Conservation (phyloP, 305 asterid species). For the Fraxinus latifolia region DNA sequence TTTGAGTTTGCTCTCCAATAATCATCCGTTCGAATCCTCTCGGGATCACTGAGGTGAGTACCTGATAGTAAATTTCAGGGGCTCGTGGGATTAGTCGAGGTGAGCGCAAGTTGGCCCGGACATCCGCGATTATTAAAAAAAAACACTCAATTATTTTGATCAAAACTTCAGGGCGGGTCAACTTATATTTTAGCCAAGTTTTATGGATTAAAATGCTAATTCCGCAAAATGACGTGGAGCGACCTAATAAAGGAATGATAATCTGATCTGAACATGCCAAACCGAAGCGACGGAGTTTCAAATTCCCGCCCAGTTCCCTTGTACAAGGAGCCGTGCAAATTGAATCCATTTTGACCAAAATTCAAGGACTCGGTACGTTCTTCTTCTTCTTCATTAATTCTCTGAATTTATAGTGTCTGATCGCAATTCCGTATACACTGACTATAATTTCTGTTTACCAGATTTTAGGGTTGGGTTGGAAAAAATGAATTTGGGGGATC, state of each 20-base stretch:
- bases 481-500: constrained; percentile 63
- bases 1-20: too few relatives aligned
- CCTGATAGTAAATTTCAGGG: too few relatives aligned
- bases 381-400: too few relatives aligned
- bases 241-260: not conserved
- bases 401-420: not conserved
- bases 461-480: constrained; percentile 31
- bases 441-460: not conserved
- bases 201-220: not conserved
- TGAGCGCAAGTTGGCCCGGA: too few relatives aligned
- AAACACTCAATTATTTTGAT: not conserved
- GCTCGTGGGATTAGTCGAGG: too few relatives aligned
- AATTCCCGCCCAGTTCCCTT: not conserved
- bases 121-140: too few relatives aligned
- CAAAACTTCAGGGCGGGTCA: not conserved
- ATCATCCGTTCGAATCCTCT: too few relatives aligned
- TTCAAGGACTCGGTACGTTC: not conserved
- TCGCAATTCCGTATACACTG: not conserved
- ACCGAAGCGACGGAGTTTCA: not conserved
- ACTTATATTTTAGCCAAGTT: not conserved
- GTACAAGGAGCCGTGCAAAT: not conserved
- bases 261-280: not conserved
- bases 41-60: too few relatives aligned
- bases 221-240: not conserved
- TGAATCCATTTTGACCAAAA: not conserved